phyloP scores from a whole-genome alignment of 352 stramenopile species.

The Aphanomyces astaci region DNA sequence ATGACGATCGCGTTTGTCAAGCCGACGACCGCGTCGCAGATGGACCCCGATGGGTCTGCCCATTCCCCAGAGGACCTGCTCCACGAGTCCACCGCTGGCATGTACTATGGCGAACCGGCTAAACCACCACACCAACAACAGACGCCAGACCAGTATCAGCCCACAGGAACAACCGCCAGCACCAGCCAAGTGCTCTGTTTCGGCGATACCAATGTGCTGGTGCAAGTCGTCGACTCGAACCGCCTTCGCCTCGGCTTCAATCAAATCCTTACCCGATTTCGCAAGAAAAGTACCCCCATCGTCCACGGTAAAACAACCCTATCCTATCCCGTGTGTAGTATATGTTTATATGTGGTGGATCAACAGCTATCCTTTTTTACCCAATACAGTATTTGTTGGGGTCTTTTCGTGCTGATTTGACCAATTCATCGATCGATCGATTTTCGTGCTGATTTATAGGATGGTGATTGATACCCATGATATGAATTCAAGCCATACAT shows the following conservation, averaged over 20 bases:
- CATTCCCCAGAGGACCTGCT: not conserved
- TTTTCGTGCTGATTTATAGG: too few species aligned
- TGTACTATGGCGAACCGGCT: not conserved
- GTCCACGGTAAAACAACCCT: constrained; percentile 45
- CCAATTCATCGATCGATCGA: too few species aligned
- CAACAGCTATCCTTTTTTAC: too few species aligned
- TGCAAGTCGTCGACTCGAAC: constrained; percentile 77
- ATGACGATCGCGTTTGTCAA: constrained; percentile 80
- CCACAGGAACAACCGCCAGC: not conserved
- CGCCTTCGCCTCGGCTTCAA: constrained; percentile 77
- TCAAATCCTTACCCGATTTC: constrained; percentile 69
- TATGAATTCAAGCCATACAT: too few species aligned
- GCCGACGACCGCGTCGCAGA: constrained; percentile 28
- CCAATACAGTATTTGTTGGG: too few species aligned
- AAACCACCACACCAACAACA: too few species aligned
- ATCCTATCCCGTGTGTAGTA: too few species aligned
- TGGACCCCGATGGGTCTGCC: constrained; percentile 5
- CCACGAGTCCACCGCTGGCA: not conserved
- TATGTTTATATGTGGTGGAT: too few species aligned
- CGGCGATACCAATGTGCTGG: constrained; percentile 63
- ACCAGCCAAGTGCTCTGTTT: constrained; percentile 49
- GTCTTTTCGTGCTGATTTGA: too few species aligned
- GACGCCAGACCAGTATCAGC: too few species aligned
- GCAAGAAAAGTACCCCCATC: constrained; percentile 49
- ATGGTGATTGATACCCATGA: too few species aligned